Conservation (phyloP, 2,329 filamentous ascomycete genomes). For the Diaporthe sp. region DNA sequence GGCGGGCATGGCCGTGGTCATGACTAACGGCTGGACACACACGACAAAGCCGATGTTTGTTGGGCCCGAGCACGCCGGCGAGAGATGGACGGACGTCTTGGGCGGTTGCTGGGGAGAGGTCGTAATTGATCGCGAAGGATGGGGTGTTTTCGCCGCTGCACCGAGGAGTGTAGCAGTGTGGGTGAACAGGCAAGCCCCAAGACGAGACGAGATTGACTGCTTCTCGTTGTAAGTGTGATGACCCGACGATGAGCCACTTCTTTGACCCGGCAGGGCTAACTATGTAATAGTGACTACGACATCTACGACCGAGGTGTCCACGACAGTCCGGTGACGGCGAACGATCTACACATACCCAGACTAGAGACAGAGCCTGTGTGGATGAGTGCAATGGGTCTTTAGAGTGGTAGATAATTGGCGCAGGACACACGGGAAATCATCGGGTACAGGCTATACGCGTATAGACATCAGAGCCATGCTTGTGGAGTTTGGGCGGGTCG, state of each 20-base stretch:
- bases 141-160: slow-evolving; percentile 65
- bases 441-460: background rate
- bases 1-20: slow-evolving; percentile 65
- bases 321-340: slow-evolving; percentile 25
- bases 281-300: slow-evolving; percentile 12
- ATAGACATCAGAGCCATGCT: background rate
- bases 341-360: slow-evolving; percentile 21
- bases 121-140: slow-evolving; percentile 68
- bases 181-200: slow-evolving; percentile 54
- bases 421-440: background rate
- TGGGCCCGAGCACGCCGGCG: slow-evolving; percentile 65
- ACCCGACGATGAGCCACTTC: background rate
- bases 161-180: slow-evolving; percentile 69
- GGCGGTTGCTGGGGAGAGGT: slow-evolving; percentile 65
- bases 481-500: slow-evolving; percentile 1
- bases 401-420: background rate
- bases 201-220: slow-evolving; percentile 26
- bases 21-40: slow-evolving; percentile 61
- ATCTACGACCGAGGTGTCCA: slow-evolving; percentile 20
- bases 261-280: background rate
- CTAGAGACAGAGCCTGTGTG: slow-evolving; percentile 32
- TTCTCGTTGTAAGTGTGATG: slow-evolving; percentile 20
- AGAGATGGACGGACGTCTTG: slow-evolving; percentile 73
- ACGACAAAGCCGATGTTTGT: slow-evolving; percentile 70
- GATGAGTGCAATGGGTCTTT: slow-evolving; percentile 33